phyloP scores from a whole-genome alignment of 192 early-diverging fungal species.

The Coemansia javaensis region DNA sequence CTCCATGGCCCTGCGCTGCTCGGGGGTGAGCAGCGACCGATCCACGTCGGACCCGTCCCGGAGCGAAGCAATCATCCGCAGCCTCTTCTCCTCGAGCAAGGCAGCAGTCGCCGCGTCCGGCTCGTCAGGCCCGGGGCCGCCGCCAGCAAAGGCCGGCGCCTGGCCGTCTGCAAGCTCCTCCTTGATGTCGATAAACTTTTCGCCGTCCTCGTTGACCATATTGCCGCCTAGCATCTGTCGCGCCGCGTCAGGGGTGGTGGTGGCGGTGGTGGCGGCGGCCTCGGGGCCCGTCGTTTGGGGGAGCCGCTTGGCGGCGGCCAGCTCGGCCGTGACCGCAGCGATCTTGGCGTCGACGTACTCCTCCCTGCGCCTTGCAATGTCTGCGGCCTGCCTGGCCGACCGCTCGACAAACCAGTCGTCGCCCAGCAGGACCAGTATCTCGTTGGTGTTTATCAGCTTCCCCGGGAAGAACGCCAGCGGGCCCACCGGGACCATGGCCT shows the following conservation, averaged over 20 bases:
- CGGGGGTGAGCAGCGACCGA: neutral
- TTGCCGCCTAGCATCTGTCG: conserved; percentile 4
- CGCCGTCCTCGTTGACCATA: conserved; percentile 43
- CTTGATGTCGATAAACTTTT: conserved; percentile 48
- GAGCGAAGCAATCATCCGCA: conserved; percentile 15
- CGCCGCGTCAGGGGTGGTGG: too few species aligned
- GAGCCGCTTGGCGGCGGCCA: conserved; percentile 11
- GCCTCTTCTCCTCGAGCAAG: conserved; percentile 7
- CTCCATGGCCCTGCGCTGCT: conserved; percentile 27
- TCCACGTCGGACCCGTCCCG: neutral
- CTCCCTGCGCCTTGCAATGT: conserved; percentile 62
- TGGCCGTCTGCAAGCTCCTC: conserved; percentile 27
- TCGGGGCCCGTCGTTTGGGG: too few species aligned
- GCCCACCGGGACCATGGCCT: conserved; percentile 68
- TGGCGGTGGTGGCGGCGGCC: too few species aligned
- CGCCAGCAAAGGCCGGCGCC: conserved; percentile 3
- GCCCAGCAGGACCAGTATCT: conserved; percentile 80
- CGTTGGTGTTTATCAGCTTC: conserved; percentile 87
- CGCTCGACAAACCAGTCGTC: conserved; percentile 89
- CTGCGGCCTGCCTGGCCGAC: conserved; percentile 67
- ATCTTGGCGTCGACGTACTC: conserved; percentile 40
- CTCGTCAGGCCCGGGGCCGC: neutral
- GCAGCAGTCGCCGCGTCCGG: neutral
- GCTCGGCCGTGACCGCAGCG: conserved; percentile 1
- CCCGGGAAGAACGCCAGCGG: conserved; percentile 87